These are phyloP conservation scores for Hondaea fermentalgiana DNA, from an alignment of 108 stramenopile species.

Conservation along the genomic window DNA sequence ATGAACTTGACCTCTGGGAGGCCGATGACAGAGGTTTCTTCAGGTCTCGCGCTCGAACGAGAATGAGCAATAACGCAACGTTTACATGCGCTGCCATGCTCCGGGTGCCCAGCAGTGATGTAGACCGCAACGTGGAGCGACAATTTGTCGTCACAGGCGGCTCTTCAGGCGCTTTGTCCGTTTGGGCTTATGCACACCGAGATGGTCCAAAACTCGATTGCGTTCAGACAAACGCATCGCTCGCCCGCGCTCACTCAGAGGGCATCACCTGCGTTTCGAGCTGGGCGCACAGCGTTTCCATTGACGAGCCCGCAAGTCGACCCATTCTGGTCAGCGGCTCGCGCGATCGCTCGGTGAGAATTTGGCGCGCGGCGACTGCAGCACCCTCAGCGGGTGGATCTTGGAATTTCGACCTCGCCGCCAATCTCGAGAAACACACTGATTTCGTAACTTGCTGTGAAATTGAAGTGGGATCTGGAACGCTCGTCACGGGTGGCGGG, in stretches of 20 bases:
- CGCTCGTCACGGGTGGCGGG: neutral
- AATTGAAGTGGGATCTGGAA: neutral
- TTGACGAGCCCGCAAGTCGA: neutral
- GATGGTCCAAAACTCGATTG: neutral
- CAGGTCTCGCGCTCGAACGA: neutral
- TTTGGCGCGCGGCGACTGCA: neutral
- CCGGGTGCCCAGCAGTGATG: neutral
- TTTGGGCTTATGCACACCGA: neutral
- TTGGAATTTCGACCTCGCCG: neutral
- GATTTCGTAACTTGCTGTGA: constrained; percentile 1
- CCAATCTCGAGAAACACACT: neutral
- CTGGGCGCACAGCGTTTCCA: neutral
- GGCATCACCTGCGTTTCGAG: neutral
- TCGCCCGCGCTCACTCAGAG: neutral
- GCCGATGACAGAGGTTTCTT: neutral
- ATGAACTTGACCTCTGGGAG: neutral
- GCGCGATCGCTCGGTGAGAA: neutral
- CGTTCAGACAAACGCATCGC: neutral
- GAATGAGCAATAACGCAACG: neutral
- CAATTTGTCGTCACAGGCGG: neutral
- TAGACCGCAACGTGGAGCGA: neutral
- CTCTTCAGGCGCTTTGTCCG: neutral
- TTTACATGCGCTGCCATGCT: neutral
- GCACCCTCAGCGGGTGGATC: neutral
- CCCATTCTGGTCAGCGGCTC: neutral